Evolutionary conservation across 2,329 filamentous ascomycete genomes (phyloP), one percentile per base, ranked within the genome.

Genomic region (Paraphaeosphaeria sporulosa): DNA sequence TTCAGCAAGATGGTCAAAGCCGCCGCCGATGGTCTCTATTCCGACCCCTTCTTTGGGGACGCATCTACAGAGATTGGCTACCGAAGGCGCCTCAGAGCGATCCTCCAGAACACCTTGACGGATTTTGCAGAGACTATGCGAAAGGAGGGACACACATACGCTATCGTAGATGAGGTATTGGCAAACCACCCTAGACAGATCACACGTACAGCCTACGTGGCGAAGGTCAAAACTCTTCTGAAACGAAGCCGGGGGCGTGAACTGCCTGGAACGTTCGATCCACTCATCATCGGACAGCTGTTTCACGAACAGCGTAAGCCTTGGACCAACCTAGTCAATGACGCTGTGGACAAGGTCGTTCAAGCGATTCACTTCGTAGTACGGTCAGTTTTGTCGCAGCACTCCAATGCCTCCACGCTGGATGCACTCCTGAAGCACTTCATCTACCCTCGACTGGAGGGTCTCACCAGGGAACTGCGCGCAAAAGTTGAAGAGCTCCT

Each of bases 31-130:
- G 86, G 86, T 0, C 40, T 40, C 3, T 74, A 74, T 54, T 79
- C 71, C 1, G 75, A 85, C 59, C 38, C 67, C 0, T 88, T 87
- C 69, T 88, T 88, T 58, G 78, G 65, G 4, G 50, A 65, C 12
- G 63, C 64, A 2, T 58, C 50, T 4, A 62, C 17, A 1, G 59
- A 52, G 10, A n/a, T 34, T 19, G 65, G 63, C 4, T 68, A 70
- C 30, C 57, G 69, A 17, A 67, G 62, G 46, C 67, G 66, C 19
- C 13, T 71, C 3, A 57, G 70, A 46, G 71, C 70, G 47, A 58
- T 68, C 3, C 43, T 71, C 1, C 71, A 73, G 30, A 72, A 71
- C 27, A 57, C 19, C 12, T 50, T 67, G n/a, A 64, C 60, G 17
- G 57, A 64, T 0, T 70, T 70, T 17, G 64, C 63, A 7, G 50